Evolutionary conservation across 306 rosid species (phyloP), one percentile per base, ranked within the genome.

Genomic region (Alnus rubra): DNA sequence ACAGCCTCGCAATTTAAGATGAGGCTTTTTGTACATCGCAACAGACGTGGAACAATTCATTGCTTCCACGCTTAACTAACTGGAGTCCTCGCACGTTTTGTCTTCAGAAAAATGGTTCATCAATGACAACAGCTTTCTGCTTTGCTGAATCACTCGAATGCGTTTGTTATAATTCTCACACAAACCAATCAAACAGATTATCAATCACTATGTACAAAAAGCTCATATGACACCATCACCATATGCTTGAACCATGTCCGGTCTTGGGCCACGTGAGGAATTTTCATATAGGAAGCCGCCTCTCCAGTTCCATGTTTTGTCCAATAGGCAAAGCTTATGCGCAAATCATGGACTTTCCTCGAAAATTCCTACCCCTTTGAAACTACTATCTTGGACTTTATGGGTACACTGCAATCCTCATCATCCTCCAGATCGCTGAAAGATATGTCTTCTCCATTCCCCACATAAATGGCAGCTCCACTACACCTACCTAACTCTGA

Each of bases 341-440:
- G 28, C 28, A 23, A 63, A 71, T 42, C 49, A 35, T 69, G 79
- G 54, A 59, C 52, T 69, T 77, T 53, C 18, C 54, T 59, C 63
- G 76, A 74, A 69, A 77, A 65, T 80, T 81, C 82, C 80, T 58
- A 69, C 55, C 81, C 86, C 83, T 81, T 87, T 13, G 90, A 80
- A 60, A 58, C 86, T 62, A 63, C 86, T 56, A 75, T 65, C 71
- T 80, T 89, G 35, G 73, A 39, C 68, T 82, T 81, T 52, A 84
- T 58, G 53, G 88, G 89, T 73, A 84, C 84, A 73, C 81, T 75
- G 59, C 83, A 89, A 88, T 58, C 82, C 59, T 91, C 89, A 73
- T 93, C 99, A 74, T 95, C 92, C 87, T 95, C 99, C 0, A 95
- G 96, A 81, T 95, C 99, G 50, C 98, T 95, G 81, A 95, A 95